phyloP scores from a whole-genome alignment of 176 grass and related monocot genomes.

The Areca catechu region DNA sequence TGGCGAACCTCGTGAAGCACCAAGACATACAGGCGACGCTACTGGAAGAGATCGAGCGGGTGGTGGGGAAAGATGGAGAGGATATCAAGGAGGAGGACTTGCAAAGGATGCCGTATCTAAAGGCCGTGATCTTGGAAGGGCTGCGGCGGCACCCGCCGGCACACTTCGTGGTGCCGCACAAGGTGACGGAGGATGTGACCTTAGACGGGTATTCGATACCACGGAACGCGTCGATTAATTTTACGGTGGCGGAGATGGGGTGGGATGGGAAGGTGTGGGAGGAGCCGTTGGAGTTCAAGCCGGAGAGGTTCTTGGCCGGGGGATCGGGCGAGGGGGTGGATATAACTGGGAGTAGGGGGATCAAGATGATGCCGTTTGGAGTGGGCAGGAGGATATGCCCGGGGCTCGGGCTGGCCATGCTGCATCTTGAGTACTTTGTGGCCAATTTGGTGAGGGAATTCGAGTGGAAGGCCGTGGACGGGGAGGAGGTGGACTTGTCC shows the following conservation, averaged over 20 bases:
- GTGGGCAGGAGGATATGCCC: constrained; percentile 56
- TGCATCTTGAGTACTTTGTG: constrained; percentile 47
- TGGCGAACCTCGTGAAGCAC: too few species aligned
- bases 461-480: constrained; percentile 25
- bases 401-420: constrained; percentile 20
- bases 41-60: too few species aligned
- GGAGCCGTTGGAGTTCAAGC: constrained; percentile 37
- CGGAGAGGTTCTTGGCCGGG: constrained; percentile 50
- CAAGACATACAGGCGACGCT: too few species aligned
- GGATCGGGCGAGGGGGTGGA: constrained; percentile 34
- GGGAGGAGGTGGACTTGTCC: constrained; percentile 20
- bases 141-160: too few species aligned
- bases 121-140: too few species aligned
- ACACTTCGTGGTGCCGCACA: too few species aligned
- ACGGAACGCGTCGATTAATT: constrained; percentile 36
- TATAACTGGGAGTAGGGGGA: constrained; percentile 40
- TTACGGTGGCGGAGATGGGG: constrained; percentile 25
- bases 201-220: constrained; percentile 35
- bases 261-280: constrained; percentile 35
- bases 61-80: too few species aligned
- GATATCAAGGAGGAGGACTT: too few species aligned
- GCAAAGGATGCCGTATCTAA: too few species aligned
- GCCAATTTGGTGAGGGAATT: constrained; percentile 35
- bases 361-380: constrained; percentile 78
- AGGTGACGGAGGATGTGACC: too few species aligned